Conservation (phyloP, 495 filamentous ascomycete species). For the Aspergillus nidulans region DNA sequence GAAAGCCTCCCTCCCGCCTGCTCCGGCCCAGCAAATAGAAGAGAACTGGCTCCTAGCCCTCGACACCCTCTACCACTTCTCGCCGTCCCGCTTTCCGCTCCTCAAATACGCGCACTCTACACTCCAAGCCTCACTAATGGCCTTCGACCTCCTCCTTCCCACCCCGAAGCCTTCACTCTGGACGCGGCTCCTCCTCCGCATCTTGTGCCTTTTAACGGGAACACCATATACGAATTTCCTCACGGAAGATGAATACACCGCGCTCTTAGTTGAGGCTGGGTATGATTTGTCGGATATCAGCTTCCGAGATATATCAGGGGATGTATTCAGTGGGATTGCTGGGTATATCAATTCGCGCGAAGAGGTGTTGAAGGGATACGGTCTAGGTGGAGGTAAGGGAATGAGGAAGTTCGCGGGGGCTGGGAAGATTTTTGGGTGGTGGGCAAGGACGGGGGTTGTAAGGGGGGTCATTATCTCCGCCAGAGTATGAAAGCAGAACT, state of each 20-base stretch:
- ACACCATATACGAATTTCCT: conserved; percentile 43
- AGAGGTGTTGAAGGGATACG: conserved; percentile 25
- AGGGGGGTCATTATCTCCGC: conserved; percentile 45
- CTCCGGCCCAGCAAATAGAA: background rate
- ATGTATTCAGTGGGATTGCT: conserved; percentile 40
- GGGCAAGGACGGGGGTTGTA: conserved; percentile 37
- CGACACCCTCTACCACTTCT: conserved; percentile 49
- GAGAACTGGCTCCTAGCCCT: conserved; percentile 45
- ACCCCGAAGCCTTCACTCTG: conserved; percentile 9
- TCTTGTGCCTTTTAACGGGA: conserved; percentile 29
- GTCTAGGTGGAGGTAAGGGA: conserved; percentile 20
- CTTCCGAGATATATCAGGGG: conserved; percentile 40
- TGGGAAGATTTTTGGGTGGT: conserved; percentile 40
- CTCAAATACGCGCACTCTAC: conserved; percentile 28
- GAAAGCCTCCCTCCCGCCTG: conserved; percentile 9
- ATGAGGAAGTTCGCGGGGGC: conserved; percentile 36
- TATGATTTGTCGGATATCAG: conserved; percentile 34
- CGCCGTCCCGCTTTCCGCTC: conserved; percentile 39
- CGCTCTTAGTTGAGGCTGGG: conserved; percentile 38
- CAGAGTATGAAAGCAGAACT: conserved; percentile 13
- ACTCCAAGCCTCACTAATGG: conserved; percentile 42
- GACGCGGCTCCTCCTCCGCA: conserved; percentile 21
- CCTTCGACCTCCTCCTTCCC: conserved; percentile 33
- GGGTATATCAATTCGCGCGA: conserved; percentile 30
- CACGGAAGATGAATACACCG: conserved; percentile 53